Percentiles rank a stretch among this genome's conserved stretches.
Conservation (phyloP, 108 stramenopile genomes). For the Cyclotella baltica region DNA sequence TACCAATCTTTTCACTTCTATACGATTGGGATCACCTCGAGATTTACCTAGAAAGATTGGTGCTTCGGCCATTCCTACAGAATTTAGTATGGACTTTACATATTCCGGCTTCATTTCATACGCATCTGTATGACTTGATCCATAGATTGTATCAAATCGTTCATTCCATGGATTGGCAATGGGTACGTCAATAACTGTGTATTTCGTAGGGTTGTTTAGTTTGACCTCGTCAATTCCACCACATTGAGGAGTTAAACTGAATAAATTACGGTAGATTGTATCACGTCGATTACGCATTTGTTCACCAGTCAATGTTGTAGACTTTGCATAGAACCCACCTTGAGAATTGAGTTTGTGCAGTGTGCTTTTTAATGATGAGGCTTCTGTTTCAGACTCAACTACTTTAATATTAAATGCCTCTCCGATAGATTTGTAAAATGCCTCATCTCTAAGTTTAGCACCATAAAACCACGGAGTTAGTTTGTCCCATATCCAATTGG, state of each 20-base stretch:
- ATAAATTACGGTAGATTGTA: slow-evolving; percentile 9
- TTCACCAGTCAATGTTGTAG: not conserved
- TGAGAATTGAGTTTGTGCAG: not conserved
- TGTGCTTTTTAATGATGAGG: not conserved
- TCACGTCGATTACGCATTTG: not conserved
- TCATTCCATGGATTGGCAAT: not conserved
- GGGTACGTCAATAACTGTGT: slow-evolving; percentile 8
- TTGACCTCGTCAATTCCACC: not conserved
- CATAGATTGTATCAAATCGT: not conserved
- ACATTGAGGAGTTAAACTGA: not conserved
- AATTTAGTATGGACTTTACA: slow-evolving; percentile 29
- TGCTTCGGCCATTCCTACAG: slow-evolving; percentile 21
- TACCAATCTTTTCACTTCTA: slow-evolving; percentile 21
- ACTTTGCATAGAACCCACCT: not conserved
- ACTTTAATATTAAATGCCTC: not conserved
- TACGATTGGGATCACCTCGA: slow-evolving; percentile 4
- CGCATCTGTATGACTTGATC: slow-evolving; percentile 5
- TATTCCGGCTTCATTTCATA: slow-evolving; percentile 41
- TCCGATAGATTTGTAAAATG: slow-evolving; percentile 3
- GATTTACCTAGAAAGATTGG: slow-evolving; percentile 19
- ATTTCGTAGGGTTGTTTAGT: not conserved
- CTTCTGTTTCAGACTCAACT: not conserved
- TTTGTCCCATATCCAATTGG: slow-evolving; percentile 2
- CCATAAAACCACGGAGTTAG: not conserved
- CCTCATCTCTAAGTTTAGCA: not conserved